These are phyloP conservation scores for Entoloma clypeatum DNA, from an alignment of 1,284 basidiomycete genomes.

Conservation along the genomic window DNA sequence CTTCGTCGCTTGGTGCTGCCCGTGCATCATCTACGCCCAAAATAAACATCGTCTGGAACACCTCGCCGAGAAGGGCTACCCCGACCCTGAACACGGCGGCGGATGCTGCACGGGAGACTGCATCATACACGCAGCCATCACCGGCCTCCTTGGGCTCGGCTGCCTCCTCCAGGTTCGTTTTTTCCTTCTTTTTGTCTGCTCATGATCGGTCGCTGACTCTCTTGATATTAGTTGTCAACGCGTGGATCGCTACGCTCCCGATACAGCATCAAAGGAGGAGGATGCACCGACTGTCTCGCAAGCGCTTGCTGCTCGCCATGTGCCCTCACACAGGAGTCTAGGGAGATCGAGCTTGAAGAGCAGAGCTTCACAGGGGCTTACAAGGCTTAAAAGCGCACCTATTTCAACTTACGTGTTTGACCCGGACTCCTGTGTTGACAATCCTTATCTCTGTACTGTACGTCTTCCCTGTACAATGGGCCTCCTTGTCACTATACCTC, in stretches of 20 bases:
- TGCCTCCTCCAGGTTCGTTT: slow-evolving; percentile 40
- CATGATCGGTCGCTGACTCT: background rate
- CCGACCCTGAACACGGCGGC: slow-evolving; percentile 30
- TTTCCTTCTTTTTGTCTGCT: background rate
- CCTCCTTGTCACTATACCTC: too few relatives aligned
- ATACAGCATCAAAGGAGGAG: slow-evolving; percentile 42
- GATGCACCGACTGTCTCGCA: slow-evolving; percentile 36
- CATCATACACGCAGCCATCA: slow-evolving; percentile 23
- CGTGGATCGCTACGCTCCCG: slow-evolving; percentile 39
- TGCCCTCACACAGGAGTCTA: slow-evolving; percentile 43
- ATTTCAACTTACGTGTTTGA: too few relatives aligned
- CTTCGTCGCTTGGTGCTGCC: slow-evolving; percentile 32
- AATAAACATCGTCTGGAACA: slow-evolving; percentile 30
- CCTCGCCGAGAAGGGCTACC: slow-evolving; percentile 24
- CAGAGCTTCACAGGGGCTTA: slow-evolving; percentile 27
- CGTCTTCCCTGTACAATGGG: too few relatives aligned
- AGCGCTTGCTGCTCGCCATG: slow-evolving; percentile 46
- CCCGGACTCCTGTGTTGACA: too few relatives aligned
- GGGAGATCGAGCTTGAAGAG: slow-evolving; percentile 49
- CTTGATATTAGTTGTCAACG: slow-evolving; percentile 32
- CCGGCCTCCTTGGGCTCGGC: slow-evolving; percentile 29
- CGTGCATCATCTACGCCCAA: slow-evolving; percentile 36
- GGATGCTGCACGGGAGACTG: slow-evolving; percentile 25
- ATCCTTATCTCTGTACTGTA: too few relatives aligned
- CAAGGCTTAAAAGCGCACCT: slow-evolving; percentile 15